Evolutionary conservation across 805 yeast species (phyloP).

Genomic region (Kluyveromyces starmeri): DNA sequence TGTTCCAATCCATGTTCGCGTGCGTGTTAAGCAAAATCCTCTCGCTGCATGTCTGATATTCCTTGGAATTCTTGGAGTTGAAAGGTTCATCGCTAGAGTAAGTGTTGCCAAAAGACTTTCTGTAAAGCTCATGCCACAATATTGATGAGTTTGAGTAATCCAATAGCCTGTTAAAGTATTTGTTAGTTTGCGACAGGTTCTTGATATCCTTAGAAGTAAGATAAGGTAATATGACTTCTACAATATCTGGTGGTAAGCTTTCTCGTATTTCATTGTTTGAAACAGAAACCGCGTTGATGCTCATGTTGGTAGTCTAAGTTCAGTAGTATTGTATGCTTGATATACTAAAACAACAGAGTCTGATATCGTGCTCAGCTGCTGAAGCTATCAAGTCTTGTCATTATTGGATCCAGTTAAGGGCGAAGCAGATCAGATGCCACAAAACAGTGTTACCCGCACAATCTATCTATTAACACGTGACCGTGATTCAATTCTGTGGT

Average conservation of each 20-base stretch:
- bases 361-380: no score
- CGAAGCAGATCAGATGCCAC: no score
- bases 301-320: no score
- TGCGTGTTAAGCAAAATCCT: slow-evolving; percentile 14
- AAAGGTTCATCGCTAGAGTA: slow-evolving; percentile 26
- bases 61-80: slow-evolving; percentile 10
- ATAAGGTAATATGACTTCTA: slow-evolving; percentile 24
- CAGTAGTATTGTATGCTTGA: no score
- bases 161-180: slow-evolving; percentile 23
- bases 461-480: no score
- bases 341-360: no score
- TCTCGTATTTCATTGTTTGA: slow-evolving; percentile 1
- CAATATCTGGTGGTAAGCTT: slow-evolving; percentile 25
- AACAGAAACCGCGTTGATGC: no score
- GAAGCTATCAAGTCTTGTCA: no score
- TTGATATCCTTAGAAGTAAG: slow-evolving; percentile 21
- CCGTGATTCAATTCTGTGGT: no score
- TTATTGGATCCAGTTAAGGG: no score
- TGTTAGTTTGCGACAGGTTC: slow-evolving; percentile 26
- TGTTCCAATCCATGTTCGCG: slow-evolving; percentile 19
- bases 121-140: slow-evolving; percentile 26
- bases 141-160: slow-evolving; percentile 20
- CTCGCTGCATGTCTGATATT: slow-evolving; percentile 22
- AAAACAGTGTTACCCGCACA: no score
- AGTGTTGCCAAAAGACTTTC: slow-evolving; percentile 21